Conservation (phyloP, 2,329 filamentous ascomycete genomes). For the Diaporthe sp. region DNA sequence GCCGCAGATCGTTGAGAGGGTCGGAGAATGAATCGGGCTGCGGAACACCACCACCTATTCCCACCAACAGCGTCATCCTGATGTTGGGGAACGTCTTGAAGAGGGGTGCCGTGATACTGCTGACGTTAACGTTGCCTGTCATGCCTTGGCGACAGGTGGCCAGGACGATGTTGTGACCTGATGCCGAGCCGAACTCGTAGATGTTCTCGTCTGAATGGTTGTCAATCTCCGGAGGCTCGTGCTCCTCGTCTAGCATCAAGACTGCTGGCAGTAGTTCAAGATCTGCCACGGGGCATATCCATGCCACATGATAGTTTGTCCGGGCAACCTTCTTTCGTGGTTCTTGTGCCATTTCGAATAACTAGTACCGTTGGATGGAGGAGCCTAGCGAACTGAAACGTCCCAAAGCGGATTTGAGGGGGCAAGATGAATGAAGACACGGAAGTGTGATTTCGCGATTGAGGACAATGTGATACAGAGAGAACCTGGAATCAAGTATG, state of each 20-base stretch:
- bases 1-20: slow-evolving; percentile 29
- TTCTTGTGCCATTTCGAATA: not conserved
- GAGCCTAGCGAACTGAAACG: too few species aligned
- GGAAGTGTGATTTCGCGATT: too few species aligned
- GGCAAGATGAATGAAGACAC: too few species aligned
- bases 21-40: not conserved
- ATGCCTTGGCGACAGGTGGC: slow-evolving; percentile 35
- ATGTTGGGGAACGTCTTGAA: slow-evolving; percentile 42
- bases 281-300: slow-evolving; percentile 39
- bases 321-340: not conserved
- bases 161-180: slow-evolving; percentile 41
- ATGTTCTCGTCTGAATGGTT: slow-evolving; percentile 39
- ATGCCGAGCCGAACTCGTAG: slow-evolving; percentile 36
- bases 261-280: slow-evolving; percentile 40
- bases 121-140: slow-evolving; percentile 40
- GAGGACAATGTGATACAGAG: too few species aligned
- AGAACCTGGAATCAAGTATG: too few species aligned
- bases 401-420: too few species aligned
- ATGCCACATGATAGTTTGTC: slow-evolving; percentile 41
- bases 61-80: slow-evolving; percentile 40
- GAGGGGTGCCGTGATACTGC: slow-evolving; percentile 22
- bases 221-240: slow-evolving; percentile 36
- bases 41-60: slow-evolving; percentile 40
- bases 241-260: slow-evolving; percentile 43
- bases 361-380: too few species aligned